Evolutionary conservation across 2,329 filamentous ascomycete species (phyloP), one percentile per base, ranked within the genome.

Genomic region (Pseudogymnoascus sp.): DNA sequence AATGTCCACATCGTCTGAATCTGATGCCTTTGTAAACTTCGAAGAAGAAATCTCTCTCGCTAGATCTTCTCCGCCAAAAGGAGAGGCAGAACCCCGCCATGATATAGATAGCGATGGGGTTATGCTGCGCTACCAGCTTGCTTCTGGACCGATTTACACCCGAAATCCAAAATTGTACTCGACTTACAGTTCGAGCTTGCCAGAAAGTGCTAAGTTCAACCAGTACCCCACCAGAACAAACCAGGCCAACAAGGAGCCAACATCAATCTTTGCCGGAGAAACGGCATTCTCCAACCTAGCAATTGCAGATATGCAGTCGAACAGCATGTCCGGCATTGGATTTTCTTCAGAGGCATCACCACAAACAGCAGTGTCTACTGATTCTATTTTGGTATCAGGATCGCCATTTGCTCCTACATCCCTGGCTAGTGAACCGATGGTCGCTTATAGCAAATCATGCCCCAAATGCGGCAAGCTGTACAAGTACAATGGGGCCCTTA

Each of bases 11-110:
- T 56, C 28, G 10, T 56, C 50, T 12, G 28, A 53, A 33, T 56
- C 50, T 18, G 50, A 56, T 33, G n/a, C 33, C 28, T 56, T 56
- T 56, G 25, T 56, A 33, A 28, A 56, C 50, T 56, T n/a, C 50
- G 50, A 53, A 31, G 47, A 56, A 56, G 50, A 33, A 33, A 56
- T 33, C 50, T 56, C 50, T 33, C n/a, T 33, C 18, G 50, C 33
- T 16, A 56, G 50, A 56, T 56, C 50, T 33, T 56, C 25, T 33
- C 28, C 50, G 33, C 25, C 50, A 18, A 56, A 56, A 31, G 25
- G 12, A 33, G 10, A 11, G 28, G n/a, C 10, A 18, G 25, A 7
- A 56, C 12, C n/a, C 3, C 10, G 4, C 28, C 10, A 5, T 12
- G 10, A n/a, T 28, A 21, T 18, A n/a, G 10, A 33, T 33, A 33